Evolutionary conservation across 805 yeast species (phyloP).

Genomic region (Cyberlindnera misumaiensis): DNA sequence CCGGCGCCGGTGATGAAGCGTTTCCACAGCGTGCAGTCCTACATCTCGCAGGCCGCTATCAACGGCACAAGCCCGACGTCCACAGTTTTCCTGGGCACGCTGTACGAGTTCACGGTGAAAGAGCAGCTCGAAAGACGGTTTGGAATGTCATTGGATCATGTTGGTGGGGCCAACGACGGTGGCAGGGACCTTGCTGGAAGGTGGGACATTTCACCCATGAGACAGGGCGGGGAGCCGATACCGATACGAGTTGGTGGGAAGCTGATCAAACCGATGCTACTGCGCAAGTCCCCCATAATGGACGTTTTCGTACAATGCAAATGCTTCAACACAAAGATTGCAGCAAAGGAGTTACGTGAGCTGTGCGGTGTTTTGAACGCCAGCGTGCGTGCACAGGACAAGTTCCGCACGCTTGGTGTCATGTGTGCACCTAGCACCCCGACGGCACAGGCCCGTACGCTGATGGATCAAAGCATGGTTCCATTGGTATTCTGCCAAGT

Average conservation of each 20-base stretch:
- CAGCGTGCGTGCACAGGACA: conserved; percentile 10
- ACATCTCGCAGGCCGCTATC: conserved; percentile 14
- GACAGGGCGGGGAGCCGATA: background rate
- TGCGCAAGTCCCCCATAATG: conserved; percentile 3
- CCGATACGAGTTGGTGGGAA: conserved; percentile 5
- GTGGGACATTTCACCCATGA: conserved; percentile 11
- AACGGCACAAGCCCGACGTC: conserved; percentile 14
- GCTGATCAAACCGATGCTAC: conserved; percentile 8
- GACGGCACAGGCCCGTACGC: conserved; percentile 18
- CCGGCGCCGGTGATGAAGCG: no score
- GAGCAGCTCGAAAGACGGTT: conserved; percentile 8
- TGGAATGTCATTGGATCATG: conserved; percentile 7
- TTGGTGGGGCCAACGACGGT: conserved; percentile 22
- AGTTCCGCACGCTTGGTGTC: conserved; percentile 13
- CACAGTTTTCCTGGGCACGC: conserved; percentile 21
- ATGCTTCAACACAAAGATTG: conserved; percentile 17
- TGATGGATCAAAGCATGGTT: conserved; percentile 13
- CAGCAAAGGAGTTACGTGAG: conserved; percentile 22
- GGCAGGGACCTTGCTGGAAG: conserved; percentile 20
- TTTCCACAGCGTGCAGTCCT: conserved; percentile 3
- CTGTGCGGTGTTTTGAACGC: conserved; percentile 18
- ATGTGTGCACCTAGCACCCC: conserved; percentile 18
- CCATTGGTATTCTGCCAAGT: conserved; percentile 19
- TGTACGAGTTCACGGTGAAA: conserved; percentile 19
- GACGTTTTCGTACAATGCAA: conserved; percentile 23